Base-by-base conservation (phyloP, 2,329 filamentous ascomycete genomes). In the Aspergillus uvarum region DNA sequence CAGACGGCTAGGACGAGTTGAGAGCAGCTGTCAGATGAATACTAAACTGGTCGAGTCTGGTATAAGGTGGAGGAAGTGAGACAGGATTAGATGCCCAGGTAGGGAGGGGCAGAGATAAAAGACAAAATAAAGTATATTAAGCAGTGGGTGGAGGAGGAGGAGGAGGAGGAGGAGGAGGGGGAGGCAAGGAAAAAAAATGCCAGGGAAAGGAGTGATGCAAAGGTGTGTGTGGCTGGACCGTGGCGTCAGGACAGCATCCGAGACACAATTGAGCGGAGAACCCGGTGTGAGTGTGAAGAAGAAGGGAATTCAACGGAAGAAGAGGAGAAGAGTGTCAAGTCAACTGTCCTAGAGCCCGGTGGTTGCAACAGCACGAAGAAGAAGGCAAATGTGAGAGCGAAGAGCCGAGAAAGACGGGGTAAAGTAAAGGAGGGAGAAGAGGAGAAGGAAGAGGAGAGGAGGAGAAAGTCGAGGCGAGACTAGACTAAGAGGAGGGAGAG, bases 381-480 rank as follows among this genome's bases (percentile, higher is more conserved):
- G 26, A 26, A 51, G 19, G 21, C 21, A 51, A 32, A 48, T 38
- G n/a, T 11, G 49, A 44, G 22, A 38, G 38, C 14, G 42, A 57
- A 35, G 35, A 48, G 38, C 24, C 47, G 48, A 61, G 51, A 47
- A 59, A 38, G 26, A 59, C 32, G 22, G 58, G 47, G 31, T 51
- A 52, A 59, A 52, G 52, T 51, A 52, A 59, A 52, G 52, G 60
- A 56, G 57, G 42, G 29, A 55, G 29, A 48, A 47, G 54, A 58
- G 58, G 52, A 55, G 58, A 51, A 53, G 29, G 54, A 35, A 22
- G 38, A 54, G 22, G 14, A 31, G 48, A 55, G 21, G 31, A 56
- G 24, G 35, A 56, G 47, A 50, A 56, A 47, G 62, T 59, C 60
- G 56, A 61, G 52, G 57, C 58, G 50, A 56, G 49, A 58, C 55